Evolutionary conservation across 352 stramenopile species (phyloP).

Genomic region (Phytophthora citricola): DNA sequence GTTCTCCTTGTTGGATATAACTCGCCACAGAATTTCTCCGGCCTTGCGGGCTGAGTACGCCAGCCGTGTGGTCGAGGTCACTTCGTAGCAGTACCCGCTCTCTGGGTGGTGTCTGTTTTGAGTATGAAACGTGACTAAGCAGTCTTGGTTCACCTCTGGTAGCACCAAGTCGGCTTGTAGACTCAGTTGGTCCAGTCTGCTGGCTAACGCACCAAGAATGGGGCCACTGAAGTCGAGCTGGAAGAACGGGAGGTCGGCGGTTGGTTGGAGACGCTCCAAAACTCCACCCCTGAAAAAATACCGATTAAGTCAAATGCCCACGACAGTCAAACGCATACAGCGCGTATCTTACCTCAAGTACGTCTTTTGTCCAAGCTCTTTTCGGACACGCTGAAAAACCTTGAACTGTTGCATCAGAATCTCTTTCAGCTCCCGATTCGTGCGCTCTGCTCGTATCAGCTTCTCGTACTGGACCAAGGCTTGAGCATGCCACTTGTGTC

Average conservation of each 20-base stretch:
- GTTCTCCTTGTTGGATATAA: conserved; percentile 5
- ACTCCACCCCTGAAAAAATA: conserved; percentile 4
- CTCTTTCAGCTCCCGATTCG: conserved; percentile 6
- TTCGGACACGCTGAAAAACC: not conserved
- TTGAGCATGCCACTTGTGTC: not conserved
- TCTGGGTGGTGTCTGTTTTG: not conserved
- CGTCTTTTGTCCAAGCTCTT: not conserved
- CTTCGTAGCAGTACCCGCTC: not conserved
- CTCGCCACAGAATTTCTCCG: not conserved
- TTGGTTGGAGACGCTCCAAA: conserved; percentile 1
- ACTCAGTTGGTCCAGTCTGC: not conserved
- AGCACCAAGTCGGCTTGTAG: conserved; percentile 3
- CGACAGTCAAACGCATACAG: not conserved
- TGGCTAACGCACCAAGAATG: not conserved
- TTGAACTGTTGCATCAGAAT: conserved; percentile 5
- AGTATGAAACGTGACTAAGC: not conserved
- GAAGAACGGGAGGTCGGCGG: conserved; percentile 3
- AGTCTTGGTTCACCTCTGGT: not conserved
- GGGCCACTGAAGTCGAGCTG: conserved; percentile 7
- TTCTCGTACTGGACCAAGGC: not conserved
- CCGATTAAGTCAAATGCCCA: not conserved
- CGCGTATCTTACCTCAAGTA: not conserved
- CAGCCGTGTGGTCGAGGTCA: not conserved
- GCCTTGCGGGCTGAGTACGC: not conserved
- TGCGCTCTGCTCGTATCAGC: not conserved